Base-by-base conservation (phyloP, 2,329 filamentous ascomycete genomes). In the Colletotrichum agaves region DNA sequence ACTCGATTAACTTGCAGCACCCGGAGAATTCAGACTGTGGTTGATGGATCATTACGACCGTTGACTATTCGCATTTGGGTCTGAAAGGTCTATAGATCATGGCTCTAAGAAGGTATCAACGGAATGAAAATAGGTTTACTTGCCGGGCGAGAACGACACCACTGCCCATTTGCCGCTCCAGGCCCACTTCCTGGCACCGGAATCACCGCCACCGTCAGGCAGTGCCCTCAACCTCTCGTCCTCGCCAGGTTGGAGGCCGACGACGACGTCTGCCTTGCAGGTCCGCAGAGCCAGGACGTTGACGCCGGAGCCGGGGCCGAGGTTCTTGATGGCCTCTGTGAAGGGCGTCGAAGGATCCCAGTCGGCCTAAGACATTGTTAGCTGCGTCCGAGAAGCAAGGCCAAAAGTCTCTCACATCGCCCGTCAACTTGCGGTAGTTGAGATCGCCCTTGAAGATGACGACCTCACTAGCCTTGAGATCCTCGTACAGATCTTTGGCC, bases 141-240 rank as follows among this genome's bases (percentile, higher is more conserved):
- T 71, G 35, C 71, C 70, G 17, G 61, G 57, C 2, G 73, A 93
- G 74, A 94, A 93, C 33, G 93, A 94, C 4, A 97, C 90, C n/a
- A 98, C 93, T 5, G 95, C 95, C 92, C 93, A 98, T 80, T 98
- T 98, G 46, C 95, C 95, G 75, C 88, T 92, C 94, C 94, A 98
- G 0, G 93, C 94, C 95, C 95, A 98, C 78, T 93, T 92, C 63
- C 96, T 86, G 23, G 88, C 86, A 78, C 91, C 78, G 71, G 87
- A 81, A 69, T 93, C 90, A 15, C 90, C 92, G 3, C 91, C 92
- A 1, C 92, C 92, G 15, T 85, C 89, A 59, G 92, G 89, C 60
- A 81, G 85, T 8, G 86, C 83, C 72, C 86, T 89, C 60, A 98
- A 82, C 77, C 90, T 88, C 81, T 98, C 94, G 75, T 99, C 96